Conservation (phyloP, 1,284 basidiomycete species). For the Testicularia cyperi region DNA sequence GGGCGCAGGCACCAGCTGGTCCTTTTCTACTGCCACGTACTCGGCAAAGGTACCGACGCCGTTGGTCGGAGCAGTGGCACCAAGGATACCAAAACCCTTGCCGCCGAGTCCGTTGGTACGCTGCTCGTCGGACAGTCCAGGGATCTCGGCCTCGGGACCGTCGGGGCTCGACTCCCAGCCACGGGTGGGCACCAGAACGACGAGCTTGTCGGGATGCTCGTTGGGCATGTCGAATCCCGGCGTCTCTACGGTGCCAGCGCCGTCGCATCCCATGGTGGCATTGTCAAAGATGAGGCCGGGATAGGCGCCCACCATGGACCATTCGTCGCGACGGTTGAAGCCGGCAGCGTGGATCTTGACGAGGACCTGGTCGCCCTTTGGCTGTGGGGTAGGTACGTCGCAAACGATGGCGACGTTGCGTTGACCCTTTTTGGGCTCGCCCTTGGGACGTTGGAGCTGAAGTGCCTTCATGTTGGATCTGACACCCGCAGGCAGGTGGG, state of each 20-base stretch:
- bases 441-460: conserved; percentile 37
- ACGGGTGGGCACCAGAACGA: conserved; percentile 74
- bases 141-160: conserved; percentile 53
- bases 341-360: conserved; percentile 65
- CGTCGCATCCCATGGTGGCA: conserved; percentile 71
- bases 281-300: conserved; percentile 69
- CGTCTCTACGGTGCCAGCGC: conserved; percentile 61
- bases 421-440: conserved; percentile 35
- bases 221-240: conserved; percentile 12
- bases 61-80: conserved; percentile 38
- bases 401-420: conserved; percentile 37
- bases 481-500: conserved; percentile 4
- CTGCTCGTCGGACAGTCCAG: conserved; percentile 33
- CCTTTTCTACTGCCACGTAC: conserved; percentile 72
- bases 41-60: conserved; percentile 72
- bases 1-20: conserved; percentile 71
- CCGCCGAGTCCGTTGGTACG: conserved; percentile 28
- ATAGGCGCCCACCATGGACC: conserved; percentile 71
- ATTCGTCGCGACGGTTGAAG: conserved; percentile 82
- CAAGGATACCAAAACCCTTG: conserved; percentile 53
- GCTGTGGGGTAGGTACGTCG: conserved; percentile 32
- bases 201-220: conserved; percentile 54
- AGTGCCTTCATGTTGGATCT: conserved; percentile 40
- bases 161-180: conserved; percentile 75
- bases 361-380: conserved; percentile 31